Base-by-base conservation (phyloP, 805 yeast genomes). In the Vanderwaltozyma tropicalis region DNA sequence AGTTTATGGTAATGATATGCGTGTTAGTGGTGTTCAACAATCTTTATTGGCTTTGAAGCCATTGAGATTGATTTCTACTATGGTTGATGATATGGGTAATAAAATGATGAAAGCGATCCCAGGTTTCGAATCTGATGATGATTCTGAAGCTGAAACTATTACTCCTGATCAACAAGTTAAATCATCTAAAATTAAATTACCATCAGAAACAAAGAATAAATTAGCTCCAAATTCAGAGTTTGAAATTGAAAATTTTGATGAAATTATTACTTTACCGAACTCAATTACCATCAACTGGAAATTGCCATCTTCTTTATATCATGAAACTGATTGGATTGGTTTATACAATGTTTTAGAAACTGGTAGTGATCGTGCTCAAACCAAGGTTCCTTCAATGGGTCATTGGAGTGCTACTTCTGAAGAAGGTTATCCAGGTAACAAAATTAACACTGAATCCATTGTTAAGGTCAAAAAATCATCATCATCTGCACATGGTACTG, bases 321-420 rank as follows among this genome's bases (percentile, higher is more conserved):
- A 73, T 14, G 40, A 59, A 0, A 67, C 64, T 31, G 88, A 81
- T 53, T 83, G 94, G 94, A 69, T 83, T 45, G 94, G 92, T 1
- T 57, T 83, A 22, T 83, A 83, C 59, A 72, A 73, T 38, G 69
- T 80, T 9, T 61, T 72, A 19, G 80, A 72, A 43, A 75, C 83
- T 14, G 70, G 76, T 4, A 63, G 64, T 26, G 71, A 78, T 16
- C 66, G 76, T 38, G 67, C 67, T 30, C 67, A 64, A 20, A 81
- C 92, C 0, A 59, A 68, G 27, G 61, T 76, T n/a, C 65, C 82
- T 11, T 78, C 87, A 9, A 57, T 68, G 28, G 81, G 81, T 10
- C 75, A 79, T 44, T 82, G 89, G 89, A 49, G 64, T 25, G 75
- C 74, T 39, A 55, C 69, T 11, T 61, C 65, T 14, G 52, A 52